These are phyloP conservation scores for Coemansia sp. DNA, from an alignment of 192 early-diverging fungal species.

Conservation along the genomic window DNA sequence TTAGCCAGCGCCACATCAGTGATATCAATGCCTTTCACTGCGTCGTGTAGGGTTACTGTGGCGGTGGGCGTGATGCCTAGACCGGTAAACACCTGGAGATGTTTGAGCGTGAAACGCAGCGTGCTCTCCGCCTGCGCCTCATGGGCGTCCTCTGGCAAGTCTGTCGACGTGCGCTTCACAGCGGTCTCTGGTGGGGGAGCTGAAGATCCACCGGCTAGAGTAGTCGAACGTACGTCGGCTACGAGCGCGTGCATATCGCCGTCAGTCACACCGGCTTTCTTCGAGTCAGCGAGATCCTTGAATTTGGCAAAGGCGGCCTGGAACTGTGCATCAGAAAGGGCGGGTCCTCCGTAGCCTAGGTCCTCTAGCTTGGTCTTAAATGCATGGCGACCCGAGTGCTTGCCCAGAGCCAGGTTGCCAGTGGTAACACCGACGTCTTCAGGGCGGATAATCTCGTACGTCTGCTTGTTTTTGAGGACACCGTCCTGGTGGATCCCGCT, in stretches of 20 bases:
- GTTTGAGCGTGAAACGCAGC: conserved; percentile 62
- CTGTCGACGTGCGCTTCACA: background rate
- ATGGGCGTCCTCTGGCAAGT: background rate
- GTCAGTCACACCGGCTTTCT: conserved; percentile 86
- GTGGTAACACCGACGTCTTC: conserved; percentile 89
- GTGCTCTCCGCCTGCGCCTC: background rate
- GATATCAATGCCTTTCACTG: conserved; percentile 41
- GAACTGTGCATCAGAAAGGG: conserved; percentile 64
- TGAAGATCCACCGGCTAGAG: background rate
- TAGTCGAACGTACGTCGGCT: conserved; percentile 68
- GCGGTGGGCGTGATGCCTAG: conserved; percentile 76
- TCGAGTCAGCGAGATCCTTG: conserved; percentile 90
- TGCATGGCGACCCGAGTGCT: conserved; percentile 96
- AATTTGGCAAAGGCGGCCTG: conserved; percentile 85
- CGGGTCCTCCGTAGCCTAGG: conserved; percentile 71
- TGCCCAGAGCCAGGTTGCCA: conserved; percentile 87
- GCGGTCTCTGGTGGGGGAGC: background rate
- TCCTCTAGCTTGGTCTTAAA: conserved; percentile 80
- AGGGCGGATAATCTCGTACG: conserved; percentile 97
- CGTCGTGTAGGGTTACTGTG: conserved; percentile 76
- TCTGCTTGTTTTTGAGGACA: conserved; percentile 92
- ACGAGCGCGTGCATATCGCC: conserved; percentile 87
- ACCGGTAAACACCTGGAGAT: conserved; percentile 81
- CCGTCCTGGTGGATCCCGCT: conserved; percentile 99
- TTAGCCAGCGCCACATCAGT: conserved; percentile 79